A percentile compares a stretch with the other conserved stretches of the same genome.
These are phyloP conservation scores for Epichloe gansuensis DNA, from an alignment of 2,329 filamentous ascomycete species.

Conservation along the genomic window DNA sequence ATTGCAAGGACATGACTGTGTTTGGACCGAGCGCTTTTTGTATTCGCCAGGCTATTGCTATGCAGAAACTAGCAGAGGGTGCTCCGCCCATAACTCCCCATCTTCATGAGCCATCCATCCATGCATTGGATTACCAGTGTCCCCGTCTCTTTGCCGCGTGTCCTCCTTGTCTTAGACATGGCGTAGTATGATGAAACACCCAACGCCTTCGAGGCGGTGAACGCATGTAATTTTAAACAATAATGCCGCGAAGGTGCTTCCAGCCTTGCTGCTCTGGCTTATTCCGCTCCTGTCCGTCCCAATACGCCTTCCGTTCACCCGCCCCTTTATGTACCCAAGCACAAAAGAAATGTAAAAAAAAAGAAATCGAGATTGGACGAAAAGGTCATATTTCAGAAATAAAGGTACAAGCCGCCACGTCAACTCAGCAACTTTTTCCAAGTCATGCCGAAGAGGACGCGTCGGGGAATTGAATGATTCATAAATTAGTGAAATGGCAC, in stretches of 20 bases:
- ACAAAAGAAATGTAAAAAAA: constrained; percentile 4
- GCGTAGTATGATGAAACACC: not conserved
- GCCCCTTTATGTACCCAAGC: constrained; percentile 1
- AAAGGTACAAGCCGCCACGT: not conserved
- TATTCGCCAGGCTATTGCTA: constrained; percentile 5
- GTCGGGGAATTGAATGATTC: not conserved
- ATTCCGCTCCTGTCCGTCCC: not conserved
- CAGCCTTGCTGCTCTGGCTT: not conserved
- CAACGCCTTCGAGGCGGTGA: not conserved
- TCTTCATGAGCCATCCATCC: not conserved
- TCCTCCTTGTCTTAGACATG: not conserved
- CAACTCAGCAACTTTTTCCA: not conserved
- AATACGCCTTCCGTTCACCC: constrained; percentile 3
- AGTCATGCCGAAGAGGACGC: not conserved
- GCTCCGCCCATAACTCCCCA: not conserved
- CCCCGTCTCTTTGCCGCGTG: not conserved
- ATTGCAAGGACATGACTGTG: not conserved
- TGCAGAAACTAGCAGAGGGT: not conserved
- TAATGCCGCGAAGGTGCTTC: not conserved
- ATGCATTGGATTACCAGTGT: not conserved
- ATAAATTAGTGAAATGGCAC: not conserved
- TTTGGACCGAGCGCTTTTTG: constrained; percentile 3
- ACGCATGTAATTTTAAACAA: not conserved
- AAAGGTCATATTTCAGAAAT: not conserved
- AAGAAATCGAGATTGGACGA: not conserved